Evolutionary conservation across 352 stramenopile genomes (phyloP).

Genomic region (Phytopythium boreale): DNA sequence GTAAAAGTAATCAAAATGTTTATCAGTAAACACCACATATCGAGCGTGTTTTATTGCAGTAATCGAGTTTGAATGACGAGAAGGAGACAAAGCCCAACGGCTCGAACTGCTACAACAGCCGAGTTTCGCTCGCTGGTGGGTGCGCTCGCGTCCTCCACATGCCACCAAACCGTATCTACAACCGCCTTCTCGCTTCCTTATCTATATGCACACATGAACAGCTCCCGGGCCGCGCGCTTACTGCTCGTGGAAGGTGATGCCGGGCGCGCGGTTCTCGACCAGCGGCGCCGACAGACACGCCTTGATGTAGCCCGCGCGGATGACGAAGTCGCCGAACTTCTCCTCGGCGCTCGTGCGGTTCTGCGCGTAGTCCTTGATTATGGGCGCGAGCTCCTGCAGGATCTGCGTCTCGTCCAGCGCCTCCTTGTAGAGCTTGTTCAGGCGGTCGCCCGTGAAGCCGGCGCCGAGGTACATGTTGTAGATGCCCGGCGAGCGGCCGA

Average conservation of each 20-base stretch:
- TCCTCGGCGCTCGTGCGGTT: constrained; percentile 64
- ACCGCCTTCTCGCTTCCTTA: not conserved
- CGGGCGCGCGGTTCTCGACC: constrained; percentile 54
- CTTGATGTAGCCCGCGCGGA: constrained; percentile 69
- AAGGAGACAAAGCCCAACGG: not conserved
- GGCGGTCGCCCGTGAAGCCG: constrained; percentile 58
- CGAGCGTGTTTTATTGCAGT: too few relatives aligned
- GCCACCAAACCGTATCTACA: not conserved
- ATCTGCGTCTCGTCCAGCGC: constrained; percentile 78
- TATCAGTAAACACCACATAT: too few relatives aligned
- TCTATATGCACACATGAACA: constrained; percentile 5
- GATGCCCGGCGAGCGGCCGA: constrained; percentile 94
- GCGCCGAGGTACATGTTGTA: constrained; percentile 98
- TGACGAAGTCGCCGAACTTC: constrained; percentile 85
- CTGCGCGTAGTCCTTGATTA: constrained; percentile 78
- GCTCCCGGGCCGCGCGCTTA: not conserved
- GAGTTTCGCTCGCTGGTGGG: not conserved
- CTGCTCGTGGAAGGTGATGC: constrained; percentile 71
- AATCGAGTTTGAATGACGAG: not conserved
- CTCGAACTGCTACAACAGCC: too few relatives aligned
- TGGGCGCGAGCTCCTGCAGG: constrained; percentile 58
- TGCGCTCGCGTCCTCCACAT: not conserved
- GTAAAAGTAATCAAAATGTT: too few relatives aligned
- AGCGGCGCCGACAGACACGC: constrained; percentile 60
- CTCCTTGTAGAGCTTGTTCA: constrained; percentile 86